phyloP scores from a whole-genome alignment of 2,329 filamentous ascomycete genomes.

The Exutisphaerella laricina region DNA sequence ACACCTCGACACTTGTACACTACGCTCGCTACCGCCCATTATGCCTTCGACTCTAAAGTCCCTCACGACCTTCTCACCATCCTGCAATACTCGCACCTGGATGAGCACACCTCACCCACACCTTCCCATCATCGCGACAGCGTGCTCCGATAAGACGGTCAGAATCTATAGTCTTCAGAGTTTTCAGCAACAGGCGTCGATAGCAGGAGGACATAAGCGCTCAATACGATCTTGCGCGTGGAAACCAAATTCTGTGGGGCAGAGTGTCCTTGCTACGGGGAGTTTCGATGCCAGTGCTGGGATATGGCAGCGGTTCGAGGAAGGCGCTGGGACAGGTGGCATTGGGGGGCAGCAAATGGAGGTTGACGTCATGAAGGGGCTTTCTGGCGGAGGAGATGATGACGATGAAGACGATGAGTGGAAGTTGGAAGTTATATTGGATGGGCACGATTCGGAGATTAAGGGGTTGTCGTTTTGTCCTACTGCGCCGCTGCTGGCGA shows the following conservation, averaged over 20 bases:
- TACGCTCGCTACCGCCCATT: background rate
- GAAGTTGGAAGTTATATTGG: conserved; percentile 85
- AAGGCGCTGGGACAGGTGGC: conserved; percentile 31
- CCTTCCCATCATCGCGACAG: conserved; percentile 81
- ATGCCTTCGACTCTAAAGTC: conserved; percentile 33
- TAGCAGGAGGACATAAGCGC: conserved; percentile 84
- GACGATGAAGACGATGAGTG: conserved; percentile 71
- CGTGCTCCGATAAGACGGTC: conserved; percentile 77
- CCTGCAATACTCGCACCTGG: conserved; percentile 67
- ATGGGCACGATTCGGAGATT: conserved; percentile 94
- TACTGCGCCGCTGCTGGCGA: conserved; percentile 73
- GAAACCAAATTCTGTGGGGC: conserved; percentile 64
- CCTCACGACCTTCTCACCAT: conserved; percentile 50
- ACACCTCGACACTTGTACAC: background rate
- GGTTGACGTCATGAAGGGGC: conserved; percentile 32
- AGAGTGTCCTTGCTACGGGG: conserved; percentile 79
- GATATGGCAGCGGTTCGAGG: conserved; percentile 60
- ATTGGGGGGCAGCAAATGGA: conserved; percentile 21
- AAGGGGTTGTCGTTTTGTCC: conserved; percentile 71
- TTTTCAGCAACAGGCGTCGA: conserved; percentile 69
- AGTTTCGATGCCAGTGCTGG: conserved; percentile 92
- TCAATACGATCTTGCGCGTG: conserved; percentile 81
- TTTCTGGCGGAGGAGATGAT: conserved; percentile 31
- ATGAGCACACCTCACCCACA: conserved; percentile 77
- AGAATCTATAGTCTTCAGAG: conserved; percentile 83